Evolutionary conservation across 495 filamentous ascomycete species (phyloP), one percentile per base, ranked within the genome.

Genomic region (Rhypophila decipiens): DNA sequence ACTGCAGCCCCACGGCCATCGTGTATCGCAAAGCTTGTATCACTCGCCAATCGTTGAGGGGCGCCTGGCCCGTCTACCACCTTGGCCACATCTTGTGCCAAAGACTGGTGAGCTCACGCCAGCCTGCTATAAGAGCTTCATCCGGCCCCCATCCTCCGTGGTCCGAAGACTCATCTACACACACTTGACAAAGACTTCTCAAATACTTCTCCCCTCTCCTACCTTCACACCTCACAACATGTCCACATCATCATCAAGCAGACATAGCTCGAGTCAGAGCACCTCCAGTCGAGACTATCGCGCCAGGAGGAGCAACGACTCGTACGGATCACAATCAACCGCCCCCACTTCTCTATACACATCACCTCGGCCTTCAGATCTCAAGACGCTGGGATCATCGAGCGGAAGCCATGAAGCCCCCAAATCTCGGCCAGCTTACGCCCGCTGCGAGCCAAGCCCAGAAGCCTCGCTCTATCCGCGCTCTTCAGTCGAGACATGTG

Each of bases 401-500:
- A 57, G 58, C 41, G 63, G 57, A 20, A 42, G 40, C 39, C 21
- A 37, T 40, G 39, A 49, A 17, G 49, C 55, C 50, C 66, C 67
- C 48, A 66, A 49, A 20, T 54, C 63, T 34, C 18, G 20, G 19
- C 39, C 51, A 13, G 44, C 22, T 29, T 69, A 68, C 44, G 48
- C 56, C 49, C 66, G 71, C 47, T 65, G 73, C 49, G 70, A 77
- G 39, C 56, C 67, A 49, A 77, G 68, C 35, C 73, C 68, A n/a
- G 51, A 54, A 31, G 71, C 66, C 13, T 77, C 63, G 37, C 59
- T 69, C 52, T 75, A 74, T 34, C 75, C 82, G 21, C 76, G 77
- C 31, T 77, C 79, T 34, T 91, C 88, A 1, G 75, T 78, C 44
- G 85, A 89, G 47, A 94, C 88, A 2, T 91, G 89, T 58, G 82